Percentiles rank a stretch among this genome's conserved stretches.
Evolutionary conservation across 1,139 yeast species (phyloP).

Genomic region (Sugiyamaella sp.): DNA sequence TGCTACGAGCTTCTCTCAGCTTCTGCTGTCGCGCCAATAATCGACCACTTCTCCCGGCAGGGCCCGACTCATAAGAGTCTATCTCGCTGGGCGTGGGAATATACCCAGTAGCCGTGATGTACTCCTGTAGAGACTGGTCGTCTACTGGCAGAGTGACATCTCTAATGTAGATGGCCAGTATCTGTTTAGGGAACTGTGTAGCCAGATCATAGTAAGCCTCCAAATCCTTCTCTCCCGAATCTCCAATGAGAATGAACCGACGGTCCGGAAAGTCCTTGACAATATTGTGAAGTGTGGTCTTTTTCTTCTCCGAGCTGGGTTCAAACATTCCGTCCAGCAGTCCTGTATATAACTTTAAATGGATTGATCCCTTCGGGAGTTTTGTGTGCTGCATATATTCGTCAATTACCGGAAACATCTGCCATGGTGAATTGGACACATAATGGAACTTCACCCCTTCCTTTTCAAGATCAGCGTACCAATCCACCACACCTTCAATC

Average conservation of each 20-base stretch:
- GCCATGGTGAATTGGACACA: conserved; percentile 96
- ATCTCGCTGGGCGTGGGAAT: conserved; percentile 31
- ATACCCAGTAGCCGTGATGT: conserved; percentile 26
- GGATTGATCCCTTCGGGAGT: conserved; percentile 78
- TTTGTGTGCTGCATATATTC: conserved; percentile 58
- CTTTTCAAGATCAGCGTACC: conserved; percentile 55
- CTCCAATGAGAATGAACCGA: conserved; percentile 84
- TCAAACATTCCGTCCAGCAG: conserved; percentile 81
- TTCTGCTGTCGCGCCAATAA: conserved; percentile 2
- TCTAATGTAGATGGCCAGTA: conserved; percentile 78
- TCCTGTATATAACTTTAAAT: conserved; percentile 83
- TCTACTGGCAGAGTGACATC: conserved; percentile 58
- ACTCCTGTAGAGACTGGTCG: conserved; percentile 28
- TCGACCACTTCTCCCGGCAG: not conserved
- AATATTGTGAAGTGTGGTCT: conserved; percentile 63
- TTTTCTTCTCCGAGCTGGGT: conserved; percentile 82
- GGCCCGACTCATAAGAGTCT: conserved; percentile 21
- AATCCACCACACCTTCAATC: conserved; percentile 70
- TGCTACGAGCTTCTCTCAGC: conserved; percentile 4
- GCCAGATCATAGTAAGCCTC: conserved; percentile 88
- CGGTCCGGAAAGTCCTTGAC: conserved; percentile 74
- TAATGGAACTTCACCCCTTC: conserved; percentile 70
- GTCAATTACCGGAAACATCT: conserved; percentile 65
- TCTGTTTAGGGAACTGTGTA: conserved; percentile 57
- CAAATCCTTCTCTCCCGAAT: conserved; percentile 92